These are phyloP conservation scores for Sanghuangporus sanghuang DNA, from an alignment of 1,284 basidiomycete genomes.

Conservation along the genomic window DNA sequence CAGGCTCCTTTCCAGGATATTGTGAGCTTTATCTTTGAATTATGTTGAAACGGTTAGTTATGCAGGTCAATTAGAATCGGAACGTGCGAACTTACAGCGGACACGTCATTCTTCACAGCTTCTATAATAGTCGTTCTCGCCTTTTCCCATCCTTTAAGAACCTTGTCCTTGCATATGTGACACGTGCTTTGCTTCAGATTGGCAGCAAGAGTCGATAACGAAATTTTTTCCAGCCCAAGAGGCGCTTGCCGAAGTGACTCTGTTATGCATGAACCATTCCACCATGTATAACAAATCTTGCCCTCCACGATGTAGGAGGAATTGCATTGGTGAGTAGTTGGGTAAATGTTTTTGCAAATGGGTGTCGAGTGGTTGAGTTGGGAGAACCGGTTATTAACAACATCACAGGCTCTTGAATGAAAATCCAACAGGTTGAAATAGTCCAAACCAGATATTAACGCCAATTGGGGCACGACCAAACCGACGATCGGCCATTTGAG, in stretches of 20 bases:
- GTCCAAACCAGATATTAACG: not conserved
- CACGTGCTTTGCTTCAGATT: not conserved
- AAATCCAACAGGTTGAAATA: conserved; percentile 4
- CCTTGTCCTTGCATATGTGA: not conserved
- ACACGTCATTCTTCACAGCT: not conserved
- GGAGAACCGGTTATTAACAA: not conserved
- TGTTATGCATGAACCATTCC: not conserved
- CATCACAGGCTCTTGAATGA: not conserved
- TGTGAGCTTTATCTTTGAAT: not conserved
- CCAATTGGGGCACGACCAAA: not conserved
- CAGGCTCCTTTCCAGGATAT: not conserved
- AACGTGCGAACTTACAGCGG: not conserved
- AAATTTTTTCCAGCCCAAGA: not conserved
- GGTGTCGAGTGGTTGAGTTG: not conserved
- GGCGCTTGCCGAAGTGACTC: not conserved
- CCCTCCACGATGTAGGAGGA: not conserved
- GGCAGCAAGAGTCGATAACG: not conserved
- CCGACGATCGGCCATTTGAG: not conserved
- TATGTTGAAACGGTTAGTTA: not conserved
- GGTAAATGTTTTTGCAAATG: not conserved
- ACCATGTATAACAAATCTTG: not conserved
- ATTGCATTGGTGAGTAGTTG: not conserved
- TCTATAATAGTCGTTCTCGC: not conserved
- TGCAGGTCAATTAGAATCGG: not conserved
- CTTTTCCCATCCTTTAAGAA: not conserved